Conservation (phyloP, 1,139 yeast genomes). For the Magnusiomyces suaveolens region DNA sequence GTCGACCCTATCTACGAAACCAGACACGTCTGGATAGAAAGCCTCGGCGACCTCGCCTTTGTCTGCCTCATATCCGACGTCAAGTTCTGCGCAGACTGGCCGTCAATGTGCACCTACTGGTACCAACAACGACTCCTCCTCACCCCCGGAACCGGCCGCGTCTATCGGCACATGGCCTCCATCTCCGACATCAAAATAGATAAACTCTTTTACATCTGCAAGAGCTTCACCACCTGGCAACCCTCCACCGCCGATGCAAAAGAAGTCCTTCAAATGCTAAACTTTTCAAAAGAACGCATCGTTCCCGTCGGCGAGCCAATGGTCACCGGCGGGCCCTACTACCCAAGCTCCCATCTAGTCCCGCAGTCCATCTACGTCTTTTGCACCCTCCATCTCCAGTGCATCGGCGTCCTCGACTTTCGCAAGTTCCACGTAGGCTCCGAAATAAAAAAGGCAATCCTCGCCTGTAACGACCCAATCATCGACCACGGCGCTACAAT, state of each 20-base stretch:
- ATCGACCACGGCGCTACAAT: constrained; percentile 19
- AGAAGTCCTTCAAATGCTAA: background rate
- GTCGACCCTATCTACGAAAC: constrained; percentile 28
- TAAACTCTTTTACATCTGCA: constrained; percentile 28
- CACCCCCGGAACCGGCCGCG: constrained; percentile 28
- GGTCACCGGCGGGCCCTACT: background rate
- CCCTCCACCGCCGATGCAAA: constrained; percentile 18
- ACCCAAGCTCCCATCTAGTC: background rate
- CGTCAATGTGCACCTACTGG: constrained; percentile 27
- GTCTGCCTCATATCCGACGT: constrained; percentile 24
- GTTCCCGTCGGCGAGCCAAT: background rate
- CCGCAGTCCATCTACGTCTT: background rate
- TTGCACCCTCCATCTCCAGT: constrained; percentile 1
- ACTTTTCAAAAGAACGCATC: background rate
- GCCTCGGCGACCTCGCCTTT: constrained; percentile 29
- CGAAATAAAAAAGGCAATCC: background rate
- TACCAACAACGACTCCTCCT: constrained; percentile 25
- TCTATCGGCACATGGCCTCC: constrained; percentile 28
- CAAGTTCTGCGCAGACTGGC: constrained; percentile 25
- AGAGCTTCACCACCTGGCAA: constrained; percentile 22
- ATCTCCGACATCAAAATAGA: constrained; percentile 24
- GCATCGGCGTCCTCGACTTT: background rate
- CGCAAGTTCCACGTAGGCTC: background rate
- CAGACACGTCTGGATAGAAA: constrained; percentile 29
- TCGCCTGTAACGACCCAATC: background rate